Evolutionary conservation across 495 filamentous ascomycete species (phyloP).

Genomic region (Penicillium verhagenii): DNA sequence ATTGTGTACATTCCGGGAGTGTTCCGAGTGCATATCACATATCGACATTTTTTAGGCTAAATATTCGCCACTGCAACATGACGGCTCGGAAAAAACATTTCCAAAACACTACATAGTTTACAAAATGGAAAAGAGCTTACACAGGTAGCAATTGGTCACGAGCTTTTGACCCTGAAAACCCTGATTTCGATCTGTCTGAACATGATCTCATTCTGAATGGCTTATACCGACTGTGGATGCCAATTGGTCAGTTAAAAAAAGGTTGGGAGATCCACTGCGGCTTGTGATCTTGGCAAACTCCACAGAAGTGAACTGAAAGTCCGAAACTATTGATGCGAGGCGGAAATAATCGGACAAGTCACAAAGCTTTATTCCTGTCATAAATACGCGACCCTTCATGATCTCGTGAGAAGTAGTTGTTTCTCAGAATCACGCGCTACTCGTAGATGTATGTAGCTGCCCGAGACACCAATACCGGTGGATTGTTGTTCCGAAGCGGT

Average conservation of each 20-base stretch:
- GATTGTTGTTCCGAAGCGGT: no score
- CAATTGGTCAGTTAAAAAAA: neutral
- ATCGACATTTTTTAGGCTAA: neutral
- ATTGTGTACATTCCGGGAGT: neutral
- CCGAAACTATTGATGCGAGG: neutral
- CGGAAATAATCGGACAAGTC: no score
- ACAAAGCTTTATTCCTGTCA: no score
- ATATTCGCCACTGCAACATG: neutral
- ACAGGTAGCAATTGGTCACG: neutral
- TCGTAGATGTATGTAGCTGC: no score
- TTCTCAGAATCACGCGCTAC: no score
- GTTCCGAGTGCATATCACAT: neutral
- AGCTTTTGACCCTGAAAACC: neutral
- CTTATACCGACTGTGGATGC: no score
- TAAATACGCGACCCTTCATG: no score
- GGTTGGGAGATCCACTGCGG: neutral
- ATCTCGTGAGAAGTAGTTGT: no score
- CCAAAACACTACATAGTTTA: no score
- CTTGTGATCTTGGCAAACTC: neutral
- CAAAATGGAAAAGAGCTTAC: neutral
- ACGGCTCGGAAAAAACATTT: no score
- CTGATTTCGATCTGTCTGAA: neutral
- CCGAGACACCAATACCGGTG: no score
- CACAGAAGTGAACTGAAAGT: no score
- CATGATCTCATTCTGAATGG: conserved; percentile 18